Evolutionary conservation across 768 basidiomycete genomes (phyloP), one percentile per base, ranked within the genome.

Genomic region (Gloeopeniophorella convolvens): DNA sequence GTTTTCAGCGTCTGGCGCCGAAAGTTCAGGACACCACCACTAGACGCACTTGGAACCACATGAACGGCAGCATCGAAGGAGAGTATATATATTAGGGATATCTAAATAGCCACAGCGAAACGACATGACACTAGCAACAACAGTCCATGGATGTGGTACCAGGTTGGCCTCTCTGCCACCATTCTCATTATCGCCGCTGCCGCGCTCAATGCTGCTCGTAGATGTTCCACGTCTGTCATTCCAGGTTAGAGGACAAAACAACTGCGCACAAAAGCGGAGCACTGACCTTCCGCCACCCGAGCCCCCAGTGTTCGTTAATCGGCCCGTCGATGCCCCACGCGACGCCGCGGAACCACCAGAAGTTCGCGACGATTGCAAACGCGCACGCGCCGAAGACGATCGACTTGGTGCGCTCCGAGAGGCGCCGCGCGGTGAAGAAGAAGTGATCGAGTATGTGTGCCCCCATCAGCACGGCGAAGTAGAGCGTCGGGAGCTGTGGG

Each of bases 251-350:
- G 58, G 46, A n/a, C 6, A 8, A 15, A 11, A 26, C 15, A 26
- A 21, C 5, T 15, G 23, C n/a, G 42, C 13, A 15, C 30, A 24
- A 18, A 40, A 10, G 20, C 30, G 12, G 21, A 9, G 31, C 4
- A 67, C 74, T 24, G 45, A 78, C 78, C 63, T 76, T 72, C 53
- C 92, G 77, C 93, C 92, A 96, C 53, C 68, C 61, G 54, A 92
- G 69, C 1, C 92, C 91, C 76, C 76, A 78, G 60, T 91, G 79
- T 0, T 92, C 79, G 50, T 73, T 75, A 48, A 96, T 73, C 2
- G 92, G 87, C 0, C 95, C 96, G n/a, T 85, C 77, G 39, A 97
- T 87, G 1, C 96, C 95, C 67, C 89, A 92, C 3, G 92, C 89
- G 26, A 95, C 67, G 18, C 79, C 84, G 57, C 75, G 85, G 72